These are phyloP conservation scores for Sclerotinia sclerotiorum DNA, from an alignment of 2,329 filamentous ascomycete genomes.

Conservation along the genomic window DNA sequence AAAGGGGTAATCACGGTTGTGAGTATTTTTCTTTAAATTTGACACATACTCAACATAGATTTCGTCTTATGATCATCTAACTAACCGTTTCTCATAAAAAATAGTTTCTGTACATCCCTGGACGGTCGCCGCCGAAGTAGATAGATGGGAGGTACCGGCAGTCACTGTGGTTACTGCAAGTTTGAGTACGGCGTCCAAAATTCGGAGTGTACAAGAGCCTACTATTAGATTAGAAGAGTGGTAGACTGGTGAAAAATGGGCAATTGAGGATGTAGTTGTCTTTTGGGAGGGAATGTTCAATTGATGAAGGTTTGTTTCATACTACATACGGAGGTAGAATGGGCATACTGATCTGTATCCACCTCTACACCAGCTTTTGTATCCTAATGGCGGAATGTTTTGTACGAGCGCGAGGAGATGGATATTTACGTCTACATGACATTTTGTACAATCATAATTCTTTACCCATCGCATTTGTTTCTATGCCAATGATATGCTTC, in stretches of 20 bases:
- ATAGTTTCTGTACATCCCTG: background rate
- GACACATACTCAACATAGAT: background rate
- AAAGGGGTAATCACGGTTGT: background rate
- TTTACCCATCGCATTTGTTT: background rate
- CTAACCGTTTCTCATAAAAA: background rate
- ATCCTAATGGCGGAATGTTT: background rate
- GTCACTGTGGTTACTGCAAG: background rate
- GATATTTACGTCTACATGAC: background rate
- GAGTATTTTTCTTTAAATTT: background rate
- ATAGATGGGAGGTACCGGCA: background rate
- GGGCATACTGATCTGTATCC: background rate
- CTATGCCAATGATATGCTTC: background rate
- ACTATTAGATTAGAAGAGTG: background rate
- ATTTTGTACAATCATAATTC: background rate
- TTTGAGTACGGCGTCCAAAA: background rate
- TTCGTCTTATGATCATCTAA: background rate
- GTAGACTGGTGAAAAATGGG: background rate
- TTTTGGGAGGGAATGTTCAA: background rate
- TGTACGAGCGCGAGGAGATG: background rate
- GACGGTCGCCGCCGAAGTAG: background rate
- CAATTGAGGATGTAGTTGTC: background rate
- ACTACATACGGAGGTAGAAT: background rate
- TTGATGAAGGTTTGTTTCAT: background rate
- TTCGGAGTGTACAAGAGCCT: background rate
- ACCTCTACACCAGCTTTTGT: background rate